These are phyloP conservation scores for Wickerhamiella dianesei DNA, from an alignment of 805 yeast genomes.

Conservation along the genomic window DNA sequence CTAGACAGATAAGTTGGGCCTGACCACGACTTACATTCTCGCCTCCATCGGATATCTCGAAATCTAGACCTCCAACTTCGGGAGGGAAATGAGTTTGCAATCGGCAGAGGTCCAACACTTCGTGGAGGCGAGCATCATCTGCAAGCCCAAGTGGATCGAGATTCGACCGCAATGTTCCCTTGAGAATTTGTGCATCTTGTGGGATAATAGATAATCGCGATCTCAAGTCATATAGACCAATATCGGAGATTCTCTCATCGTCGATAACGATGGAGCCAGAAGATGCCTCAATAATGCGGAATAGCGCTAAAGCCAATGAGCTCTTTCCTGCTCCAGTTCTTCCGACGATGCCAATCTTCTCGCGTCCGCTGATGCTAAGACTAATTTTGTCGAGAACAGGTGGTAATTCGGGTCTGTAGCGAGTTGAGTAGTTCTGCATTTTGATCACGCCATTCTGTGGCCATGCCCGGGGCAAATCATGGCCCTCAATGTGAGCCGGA, in stretches of 20 bases:
- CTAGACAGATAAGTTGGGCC: conserved; percentile 66
- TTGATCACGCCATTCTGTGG: conserved; percentile 56
- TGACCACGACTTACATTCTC: conserved; percentile 71
- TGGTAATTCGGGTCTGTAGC: conserved; percentile 67
- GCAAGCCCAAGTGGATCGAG: conserved; percentile 64
- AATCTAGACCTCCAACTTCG: conserved; percentile 39
- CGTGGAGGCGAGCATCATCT: conserved; percentile 65
- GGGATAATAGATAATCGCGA: conserved; percentile 75
- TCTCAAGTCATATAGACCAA: conserved; percentile 70
- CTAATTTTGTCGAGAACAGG: conserved; percentile 58
- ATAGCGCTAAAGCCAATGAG: conserved; percentile 67
- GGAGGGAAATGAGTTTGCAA: conserved; percentile 48
- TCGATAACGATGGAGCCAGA: conserved; percentile 62
- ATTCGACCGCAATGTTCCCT: conserved; percentile 73
- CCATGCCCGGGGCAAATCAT: conserved; percentile 61
- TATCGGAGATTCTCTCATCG: conserved; percentile 45
- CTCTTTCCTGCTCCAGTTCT: conserved; percentile 96
- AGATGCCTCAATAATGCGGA: conserved; percentile 72
- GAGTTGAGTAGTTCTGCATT: conserved; percentile 60
- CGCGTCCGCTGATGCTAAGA: conserved; percentile 50
- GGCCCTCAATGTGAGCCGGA: conserved; percentile 48
- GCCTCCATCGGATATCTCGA: conserved; percentile 55
- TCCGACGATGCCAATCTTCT: conserved; percentile 90
- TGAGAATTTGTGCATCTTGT: conserved; percentile 85
- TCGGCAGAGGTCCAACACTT: conserved; percentile 64